Evolutionary conservation across 2,329 filamentous ascomycete species (phyloP).

Genomic region (Diplodia scrobiculata): DNA sequence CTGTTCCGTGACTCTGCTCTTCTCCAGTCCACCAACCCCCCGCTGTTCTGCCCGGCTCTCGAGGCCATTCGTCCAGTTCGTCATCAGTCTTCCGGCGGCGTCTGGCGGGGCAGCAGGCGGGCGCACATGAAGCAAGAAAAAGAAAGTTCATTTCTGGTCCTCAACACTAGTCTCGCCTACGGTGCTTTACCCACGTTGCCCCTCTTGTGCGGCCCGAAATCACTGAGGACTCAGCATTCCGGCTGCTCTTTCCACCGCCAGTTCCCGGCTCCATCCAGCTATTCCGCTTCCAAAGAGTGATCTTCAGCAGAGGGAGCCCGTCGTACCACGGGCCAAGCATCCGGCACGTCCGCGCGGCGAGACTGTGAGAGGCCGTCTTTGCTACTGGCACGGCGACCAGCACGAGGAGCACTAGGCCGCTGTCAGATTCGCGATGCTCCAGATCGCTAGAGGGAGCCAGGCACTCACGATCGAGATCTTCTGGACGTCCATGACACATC

Average conservation of each 20-base stretch:
- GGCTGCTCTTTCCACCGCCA: conserved; percentile 24
- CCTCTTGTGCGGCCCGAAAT: conserved; percentile 25
- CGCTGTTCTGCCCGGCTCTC: neutral
- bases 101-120: neutral
- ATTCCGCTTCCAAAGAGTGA: conserved; percentile 23
- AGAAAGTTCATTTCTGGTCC: conserved; percentile 13
- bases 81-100: neutral
- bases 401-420: conserved; percentile 24
- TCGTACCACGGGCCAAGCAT: conserved; percentile 18
- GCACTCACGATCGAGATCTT: conserved; percentile 28
- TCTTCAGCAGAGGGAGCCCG: conserved; percentile 24
- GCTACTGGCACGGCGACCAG: conserved; percentile 24
- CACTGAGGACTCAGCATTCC: conserved; percentile 25
- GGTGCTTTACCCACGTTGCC: conserved; percentile 27
- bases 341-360: neutral
- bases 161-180: conserved; percentile 27
- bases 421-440: conserved; percentile 8
- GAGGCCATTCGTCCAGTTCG: neutral
- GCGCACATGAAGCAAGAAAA: conserved; percentile 6
- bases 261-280: conserved; percentile 21
- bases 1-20: neutral
- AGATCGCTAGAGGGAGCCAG: neutral
- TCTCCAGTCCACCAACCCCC: too few species aligned
- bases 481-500: conserved; percentile 22
- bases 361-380: conserved; percentile 13